phyloP scores from a whole-genome alignment of 495 filamentous ascomycete genomes.

The Cudoniella acicularis region DNA sequence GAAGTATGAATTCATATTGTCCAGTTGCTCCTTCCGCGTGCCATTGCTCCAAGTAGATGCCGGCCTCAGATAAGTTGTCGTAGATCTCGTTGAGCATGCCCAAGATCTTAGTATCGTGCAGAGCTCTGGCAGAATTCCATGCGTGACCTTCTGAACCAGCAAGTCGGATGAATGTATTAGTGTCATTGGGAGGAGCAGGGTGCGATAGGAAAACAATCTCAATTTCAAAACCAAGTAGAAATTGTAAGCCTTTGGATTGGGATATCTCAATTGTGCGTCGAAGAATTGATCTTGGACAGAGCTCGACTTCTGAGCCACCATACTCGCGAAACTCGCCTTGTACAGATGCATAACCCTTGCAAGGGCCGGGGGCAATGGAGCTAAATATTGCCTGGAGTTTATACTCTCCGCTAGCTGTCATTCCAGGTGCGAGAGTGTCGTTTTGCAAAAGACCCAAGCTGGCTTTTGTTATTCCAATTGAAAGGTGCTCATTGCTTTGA shows the following conservation, averaged over 20 bases:
- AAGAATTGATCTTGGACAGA: constrained; percentile 60
- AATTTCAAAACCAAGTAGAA: constrained; percentile 77
- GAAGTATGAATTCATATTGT: constrained; percentile 80
- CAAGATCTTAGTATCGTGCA: constrained; percentile 52
- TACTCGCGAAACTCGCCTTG: constrained; percentile 57
- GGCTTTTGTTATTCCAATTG: constrained; percentile 47
- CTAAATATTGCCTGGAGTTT: constrained; percentile 57
- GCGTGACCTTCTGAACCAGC: constrained; percentile 44
- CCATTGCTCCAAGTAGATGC: constrained; percentile 68
- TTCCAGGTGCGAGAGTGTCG: constrained; percentile 40
- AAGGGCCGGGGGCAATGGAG: constrained; percentile 52
- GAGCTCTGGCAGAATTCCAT: constrained; percentile 55
- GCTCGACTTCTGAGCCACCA: constrained; percentile 34
- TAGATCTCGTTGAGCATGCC: constrained; percentile 62
- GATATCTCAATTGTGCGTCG: constrained; percentile 46
- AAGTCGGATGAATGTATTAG: constrained; percentile 25
- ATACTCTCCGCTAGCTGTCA: constrained; percentile 55
- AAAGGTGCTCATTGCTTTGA: constrained; percentile 33
- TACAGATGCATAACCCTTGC: constrained; percentile 52
- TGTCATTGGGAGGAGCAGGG: constrained; percentile 28
- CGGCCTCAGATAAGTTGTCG: constrained; percentile 50
- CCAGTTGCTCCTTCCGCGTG: constrained; percentile 72
- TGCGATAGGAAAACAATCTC: constrained; percentile 68
- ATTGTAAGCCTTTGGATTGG: constrained; percentile 40
- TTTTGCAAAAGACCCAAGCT: constrained; percentile 56